phyloP scores from a whole-genome alignment of 208 protist species.

The Acanthamoeba castellanii region DNA sequence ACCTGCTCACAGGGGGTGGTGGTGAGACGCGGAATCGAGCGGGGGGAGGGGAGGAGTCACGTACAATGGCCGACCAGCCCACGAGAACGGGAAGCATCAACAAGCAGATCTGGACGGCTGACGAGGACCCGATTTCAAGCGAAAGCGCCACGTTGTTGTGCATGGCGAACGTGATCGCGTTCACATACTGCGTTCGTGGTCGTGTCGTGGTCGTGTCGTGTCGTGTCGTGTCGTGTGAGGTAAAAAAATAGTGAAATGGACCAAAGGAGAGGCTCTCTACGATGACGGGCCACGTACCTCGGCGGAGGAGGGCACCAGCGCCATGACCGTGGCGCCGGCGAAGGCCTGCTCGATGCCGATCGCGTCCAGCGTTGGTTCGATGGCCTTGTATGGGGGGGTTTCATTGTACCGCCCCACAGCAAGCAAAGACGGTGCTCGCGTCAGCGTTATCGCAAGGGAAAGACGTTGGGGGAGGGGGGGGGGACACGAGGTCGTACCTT shows the following conservation, averaged over 20 bases:
- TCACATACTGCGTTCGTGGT: slow-evolving; percentile 77
- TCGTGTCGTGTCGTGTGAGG: too few species aligned
- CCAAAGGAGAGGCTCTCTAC: background rate
- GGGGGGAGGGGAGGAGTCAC: background rate
- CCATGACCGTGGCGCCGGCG: slow-evolving; percentile 86
- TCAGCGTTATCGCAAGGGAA: too few species aligned
- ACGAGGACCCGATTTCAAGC: slow-evolving; percentile 86
- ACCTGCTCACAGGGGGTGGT: background rate
- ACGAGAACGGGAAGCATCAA: slow-evolving; percentile 14
- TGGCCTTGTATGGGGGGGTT: slow-evolving; percentile 24
- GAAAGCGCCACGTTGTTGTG: slow-evolving; percentile 85
- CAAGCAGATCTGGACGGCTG: slow-evolving; percentile 81
- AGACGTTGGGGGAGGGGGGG: too few species aligned
- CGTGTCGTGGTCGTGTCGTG: too few species aligned
- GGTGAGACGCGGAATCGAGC: too few species aligned
- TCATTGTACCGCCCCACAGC: too few species aligned
- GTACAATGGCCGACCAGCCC: background rate
- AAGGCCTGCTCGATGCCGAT: slow-evolving; percentile 83
- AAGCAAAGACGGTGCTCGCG: too few species aligned
- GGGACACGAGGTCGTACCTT: background rate
- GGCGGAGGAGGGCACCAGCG: slow-evolving; percentile 85
- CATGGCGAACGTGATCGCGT: slow-evolving; percentile 85
- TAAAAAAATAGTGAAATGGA: too few species aligned
- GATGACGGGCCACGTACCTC: slow-evolving; percentile 53
- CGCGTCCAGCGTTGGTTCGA: slow-evolving; percentile 80